These are phyloP conservation scores for Erigeron canadensis DNA, from an alignment of 129 eudicot genomes.

Conservation along the genomic window DNA sequence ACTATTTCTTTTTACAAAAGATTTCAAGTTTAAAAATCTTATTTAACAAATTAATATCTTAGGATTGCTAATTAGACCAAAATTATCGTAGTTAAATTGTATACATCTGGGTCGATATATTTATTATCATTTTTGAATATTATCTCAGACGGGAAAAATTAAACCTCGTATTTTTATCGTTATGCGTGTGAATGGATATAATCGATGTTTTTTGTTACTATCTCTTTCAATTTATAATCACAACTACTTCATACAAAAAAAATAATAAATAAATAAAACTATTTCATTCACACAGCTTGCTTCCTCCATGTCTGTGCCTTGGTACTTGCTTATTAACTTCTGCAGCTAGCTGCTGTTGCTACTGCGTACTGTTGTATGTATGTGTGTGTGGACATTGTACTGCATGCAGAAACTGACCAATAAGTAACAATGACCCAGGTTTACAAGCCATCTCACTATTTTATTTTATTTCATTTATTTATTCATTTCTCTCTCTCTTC, in stretches of 20 bases:
- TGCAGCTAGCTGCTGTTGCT: conserved; percentile 19
- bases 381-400: conserved; percentile 28
- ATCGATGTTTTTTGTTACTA: conserved; percentile 11
- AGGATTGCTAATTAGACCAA: too few relatives aligned
- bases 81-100: too few relatives aligned
- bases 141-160: too few relatives aligned
- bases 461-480: not conserved
- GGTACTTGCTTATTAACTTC: conserved; percentile 44
- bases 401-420: conserved; percentile 30
- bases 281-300: too few relatives aligned
- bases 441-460: conserved; percentile 37
- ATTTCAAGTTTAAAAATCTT: too few relatives aligned
- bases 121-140: too few relatives aligned
- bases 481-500: not conserved
- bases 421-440: conserved; percentile 30
- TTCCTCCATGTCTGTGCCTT: conserved; percentile 48
- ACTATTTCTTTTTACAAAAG: too few relatives aligned
- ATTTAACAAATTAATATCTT: too few relatives aligned
- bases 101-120: too few relatives aligned
- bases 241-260: not conserved
- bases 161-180: too few relatives aligned
- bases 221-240: conserved; percentile 19
- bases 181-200: conserved; percentile 27
- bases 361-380: conserved; percentile 10
- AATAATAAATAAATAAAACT: too few relatives aligned